Conservation (phyloP, 139 green algal genomes). For the Tetraselmis striata region DNA sequence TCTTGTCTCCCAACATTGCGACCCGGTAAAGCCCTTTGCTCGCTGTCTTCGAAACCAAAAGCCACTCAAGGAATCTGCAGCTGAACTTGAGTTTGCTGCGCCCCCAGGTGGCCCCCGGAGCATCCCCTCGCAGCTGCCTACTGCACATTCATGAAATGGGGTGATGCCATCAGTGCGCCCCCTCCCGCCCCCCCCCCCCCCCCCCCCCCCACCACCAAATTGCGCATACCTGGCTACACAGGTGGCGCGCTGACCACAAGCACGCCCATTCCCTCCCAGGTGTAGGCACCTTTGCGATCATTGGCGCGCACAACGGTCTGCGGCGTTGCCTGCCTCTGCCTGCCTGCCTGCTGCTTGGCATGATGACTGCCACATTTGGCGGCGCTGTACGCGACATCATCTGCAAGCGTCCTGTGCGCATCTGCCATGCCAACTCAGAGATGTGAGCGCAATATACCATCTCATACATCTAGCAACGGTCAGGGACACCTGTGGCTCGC, state of each 20-base stretch:
- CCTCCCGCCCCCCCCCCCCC: neutral
- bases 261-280: neutral
- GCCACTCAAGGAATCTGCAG: too few species aligned
- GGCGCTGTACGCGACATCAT: conserved; percentile 20
- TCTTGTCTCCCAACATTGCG: conserved; percentile 5
- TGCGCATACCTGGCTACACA: too few species aligned
- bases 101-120: neutral
- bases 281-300: conserved; percentile 19
- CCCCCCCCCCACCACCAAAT: too few species aligned
- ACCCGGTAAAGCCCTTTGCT: too few species aligned
- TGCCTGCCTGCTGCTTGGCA: conserved; percentile 4
- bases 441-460: too few species aligned
- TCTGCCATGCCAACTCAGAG: conserved; percentile 19
- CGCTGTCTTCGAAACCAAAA: too few species aligned
- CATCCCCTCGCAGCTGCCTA: neutral
- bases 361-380: conserved; percentile 27
- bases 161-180: conserved; percentile 8
- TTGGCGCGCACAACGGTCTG: conserved; percentile 19
- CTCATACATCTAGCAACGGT: too few species aligned
- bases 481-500: too few species aligned
- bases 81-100: too few species aligned
- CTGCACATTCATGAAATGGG: conserved; percentile 7
- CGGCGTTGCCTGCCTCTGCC: conserved; percentile 2
- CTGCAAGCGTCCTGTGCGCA: conserved; percentile 5
- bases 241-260: too few species aligned